These are phyloP conservation scores for Geotrichum citri-aurantii DNA, from an alignment of 1,139 yeast genomes.

Conservation along the genomic window DNA sequence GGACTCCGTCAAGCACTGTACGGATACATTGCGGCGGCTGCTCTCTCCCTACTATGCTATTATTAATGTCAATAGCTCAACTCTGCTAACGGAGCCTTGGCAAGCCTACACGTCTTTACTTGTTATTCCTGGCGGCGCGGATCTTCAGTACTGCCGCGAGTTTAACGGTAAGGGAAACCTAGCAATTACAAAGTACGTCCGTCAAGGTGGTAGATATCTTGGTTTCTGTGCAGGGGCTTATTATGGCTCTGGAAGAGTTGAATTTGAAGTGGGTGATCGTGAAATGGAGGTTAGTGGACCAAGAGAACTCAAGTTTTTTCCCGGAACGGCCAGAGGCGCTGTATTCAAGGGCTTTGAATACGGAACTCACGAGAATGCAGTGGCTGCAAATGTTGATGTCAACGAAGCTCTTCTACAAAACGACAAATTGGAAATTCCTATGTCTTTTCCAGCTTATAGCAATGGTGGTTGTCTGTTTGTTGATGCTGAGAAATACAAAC, in stretches of 20 bases:
- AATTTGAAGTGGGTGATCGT: conserved; percentile 72
- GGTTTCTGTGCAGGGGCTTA: conserved; percentile 99
- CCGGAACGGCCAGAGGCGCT: conserved; percentile 78
- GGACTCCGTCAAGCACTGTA: conserved; percentile 77
- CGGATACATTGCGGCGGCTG: conserved; percentile 65
- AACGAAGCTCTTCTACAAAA: conserved; percentile 27
- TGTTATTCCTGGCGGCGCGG: conserved; percentile 97
- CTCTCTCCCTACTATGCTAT: conserved; percentile 92
- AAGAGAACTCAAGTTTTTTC: conserved; percentile 73
- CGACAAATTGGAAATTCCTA: conserved; percentile 16
- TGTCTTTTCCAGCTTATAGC: conserved; percentile 44
- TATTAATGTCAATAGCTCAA: conserved; percentile 56
- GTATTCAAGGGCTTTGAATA: conserved; percentile 78
- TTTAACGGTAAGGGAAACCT: conserved; percentile 66
- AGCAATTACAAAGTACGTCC: conserved; percentile 57
- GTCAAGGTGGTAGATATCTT: conserved; percentile 70
- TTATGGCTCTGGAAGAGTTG: conserved; percentile 67
- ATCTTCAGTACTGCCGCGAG: conserved; percentile 69
- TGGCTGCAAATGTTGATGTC: conserved; percentile 48
- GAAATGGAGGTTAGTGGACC: conserved; percentile 75
- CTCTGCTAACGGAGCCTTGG: conserved; percentile 84
- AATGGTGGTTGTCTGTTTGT: conserved; percentile 89
- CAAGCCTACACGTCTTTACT: conserved; percentile 65
- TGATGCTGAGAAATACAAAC: conserved; percentile 53
- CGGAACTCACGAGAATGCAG: conserved; percentile 69